Evolutionary conservation across 2,329 filamentous ascomycete species (phyloP), one percentile per base, ranked within the genome.

Genomic region (Aspergillus novoparasiticus): DNA sequence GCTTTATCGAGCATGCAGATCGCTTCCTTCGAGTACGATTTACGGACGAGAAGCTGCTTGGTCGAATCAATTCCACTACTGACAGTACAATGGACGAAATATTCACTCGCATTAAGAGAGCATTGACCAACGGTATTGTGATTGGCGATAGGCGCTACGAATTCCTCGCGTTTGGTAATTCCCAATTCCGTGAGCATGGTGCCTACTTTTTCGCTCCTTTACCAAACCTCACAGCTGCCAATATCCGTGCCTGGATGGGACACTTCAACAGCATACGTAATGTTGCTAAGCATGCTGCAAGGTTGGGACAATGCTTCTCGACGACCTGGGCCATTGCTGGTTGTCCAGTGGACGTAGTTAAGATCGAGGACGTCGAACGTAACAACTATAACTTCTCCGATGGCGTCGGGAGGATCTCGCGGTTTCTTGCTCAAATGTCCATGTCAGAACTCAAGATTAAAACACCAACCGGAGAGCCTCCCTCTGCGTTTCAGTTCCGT

Each of bases 81-180:
- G 84, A 83, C 41, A 79, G 83, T 43, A 82, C 82, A 16, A 88
- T 90, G 66, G 85, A 93, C 62, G 86, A 91, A 60, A 75, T 97
- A 0, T 97, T 91, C 75, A 87, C 87, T 30, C 86, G 93, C 14
- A 85, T 97, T 23, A 87, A 87, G 66, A 85, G 90, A 55, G 86
- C 90, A 0, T 81, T 98, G 72, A 84, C 80, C 51, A 86, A 95
- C 60, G 95, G 95, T 0, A 94, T 99, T 67, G 83, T 83, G 0
- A 89, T 99, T 57, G 95, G 92, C 5, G 91, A 90, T 66, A 89
- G 92, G 9, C 87, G 87, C 63, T 99, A 93, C 76, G 86, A 94
- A 69, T 98, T 98, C 67, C 86, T 99, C 30, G 95, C 94, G 0
- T 97, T 94, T 79, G 94, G 95, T 0, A 98, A 95, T 76, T 97